Evolutionary conservation across 2,329 filamentous ascomycete species (phyloP).

Genomic region (Neospermospora avenae): DNA sequence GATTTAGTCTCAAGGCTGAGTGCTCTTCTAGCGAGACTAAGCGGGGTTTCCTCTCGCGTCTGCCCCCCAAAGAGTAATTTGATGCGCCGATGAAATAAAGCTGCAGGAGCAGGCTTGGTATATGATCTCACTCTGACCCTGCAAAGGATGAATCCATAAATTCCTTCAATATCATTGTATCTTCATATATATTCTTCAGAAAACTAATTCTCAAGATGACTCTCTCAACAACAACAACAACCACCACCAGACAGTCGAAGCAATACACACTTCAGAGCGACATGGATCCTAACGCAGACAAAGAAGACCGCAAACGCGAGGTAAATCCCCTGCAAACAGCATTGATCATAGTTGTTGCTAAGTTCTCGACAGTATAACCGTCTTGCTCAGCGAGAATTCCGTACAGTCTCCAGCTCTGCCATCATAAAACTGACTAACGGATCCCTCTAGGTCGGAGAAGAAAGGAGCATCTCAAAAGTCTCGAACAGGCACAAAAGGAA

Average conservation of each 20-base stretch:
- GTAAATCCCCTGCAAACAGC: constrained; percentile 19
- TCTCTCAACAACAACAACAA: constrained; percentile 21
- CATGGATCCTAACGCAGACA: constrained; percentile 34
- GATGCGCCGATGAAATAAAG: constrained; percentile 16
- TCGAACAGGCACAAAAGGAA: constrained; percentile 42
- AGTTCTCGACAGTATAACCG: constrained; percentile 36
- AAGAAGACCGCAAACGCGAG: constrained; percentile 37
- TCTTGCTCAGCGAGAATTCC: constrained; percentile 43
- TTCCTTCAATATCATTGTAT: constrained; percentile 13
- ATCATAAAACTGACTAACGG: constrained; percentile 15
- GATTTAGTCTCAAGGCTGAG: constrained; percentile 26
- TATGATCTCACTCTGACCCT: constrained; percentile 29
- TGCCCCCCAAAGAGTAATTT: constrained; percentile 19
- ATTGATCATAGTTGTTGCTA: constrained; percentile 1
- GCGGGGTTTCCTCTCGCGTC: constrained; percentile 5
- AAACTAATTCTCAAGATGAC: constrained; percentile 25
- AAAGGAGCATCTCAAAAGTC: constrained; percentile 43
- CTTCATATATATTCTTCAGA: constrained; percentile 15
- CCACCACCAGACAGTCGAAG: constrained; percentile 21
- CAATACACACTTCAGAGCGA: constrained; percentile 26
- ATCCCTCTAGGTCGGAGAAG: constrained; percentile 39
- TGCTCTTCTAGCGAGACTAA: constrained; percentile 16
- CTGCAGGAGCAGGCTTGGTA: constrained; percentile 25
- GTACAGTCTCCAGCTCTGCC: constrained; percentile 32
- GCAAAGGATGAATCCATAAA: constrained; percentile 18